These are phyloP conservation scores for Carnegiea gigantea DNA, from an alignment of 179 eudicot species.

Conservation along the genomic window DNA sequence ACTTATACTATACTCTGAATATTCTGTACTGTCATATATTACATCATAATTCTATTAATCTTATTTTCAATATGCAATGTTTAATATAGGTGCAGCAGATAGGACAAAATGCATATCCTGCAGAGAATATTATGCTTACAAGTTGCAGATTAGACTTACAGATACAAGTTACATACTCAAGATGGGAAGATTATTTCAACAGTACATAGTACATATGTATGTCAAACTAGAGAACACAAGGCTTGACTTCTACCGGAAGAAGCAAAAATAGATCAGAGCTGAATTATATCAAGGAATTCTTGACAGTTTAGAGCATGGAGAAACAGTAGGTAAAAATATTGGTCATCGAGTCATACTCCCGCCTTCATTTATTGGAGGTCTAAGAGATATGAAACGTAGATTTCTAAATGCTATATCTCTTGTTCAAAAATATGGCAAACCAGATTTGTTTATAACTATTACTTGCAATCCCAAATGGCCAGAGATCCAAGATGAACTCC, in stretches of 20 bases:
- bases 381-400: too few relatives aligned
- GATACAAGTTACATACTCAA: not conserved
- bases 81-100: not conserved
- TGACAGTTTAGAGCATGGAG: too few relatives aligned
- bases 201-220: not conserved
- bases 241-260: not conserved
- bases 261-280: not conserved
- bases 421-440: too few relatives aligned
- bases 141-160: not conserved
- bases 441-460: too few relatives aligned
- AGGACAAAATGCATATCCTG: not conserved
- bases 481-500: slow-evolving; percentile 9
- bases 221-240: not conserved
- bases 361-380: too few relatives aligned
- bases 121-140: not conserved
- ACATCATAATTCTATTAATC: too few relatives aligned
- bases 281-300: too few relatives aligned
- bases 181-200: not conserved
- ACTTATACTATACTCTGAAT: too few relatives aligned
- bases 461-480: slow-evolving; percentile 9
- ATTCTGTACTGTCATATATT: too few relatives aligned
- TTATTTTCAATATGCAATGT: not conserved
- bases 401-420: too few relatives aligned
- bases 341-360: too few relatives aligned
- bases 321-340: too few relatives aligned